phyloP scores from a whole-genome alignment of 768 basidiomycete species.

The Tylopilus rubrobrunneus region DNA sequence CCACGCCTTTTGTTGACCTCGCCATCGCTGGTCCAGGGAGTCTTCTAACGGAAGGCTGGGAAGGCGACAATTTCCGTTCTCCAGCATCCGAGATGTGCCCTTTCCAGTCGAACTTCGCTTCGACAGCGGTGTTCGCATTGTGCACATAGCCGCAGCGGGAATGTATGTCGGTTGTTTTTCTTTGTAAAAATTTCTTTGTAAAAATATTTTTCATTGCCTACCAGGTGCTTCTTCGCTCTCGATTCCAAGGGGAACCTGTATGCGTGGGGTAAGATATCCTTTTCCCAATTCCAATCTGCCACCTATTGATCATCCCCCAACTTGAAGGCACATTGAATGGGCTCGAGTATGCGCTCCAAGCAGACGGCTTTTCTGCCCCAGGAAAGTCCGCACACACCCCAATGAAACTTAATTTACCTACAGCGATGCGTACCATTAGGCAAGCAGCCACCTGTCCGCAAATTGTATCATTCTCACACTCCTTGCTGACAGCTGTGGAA shows the following conservation, averaged over 20 bases:
- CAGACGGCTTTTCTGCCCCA: conserved; percentile 55
- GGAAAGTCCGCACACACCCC: conserved; percentile 51
- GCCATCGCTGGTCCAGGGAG: conserved; percentile 41
- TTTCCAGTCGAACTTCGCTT: conserved; percentile 63
- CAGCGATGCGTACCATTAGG: conserved; percentile 63
- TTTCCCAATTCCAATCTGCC: not conserved
- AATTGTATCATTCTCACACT: conserved; percentile 11
- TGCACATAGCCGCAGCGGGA: conserved; percentile 75
- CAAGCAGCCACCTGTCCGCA: conserved; percentile 20
- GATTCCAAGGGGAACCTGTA: conserved; percentile 69
- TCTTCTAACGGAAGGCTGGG: conserved; percentile 64
- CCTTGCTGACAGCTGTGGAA: conserved; percentile 57
- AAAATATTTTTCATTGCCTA: not conserved
- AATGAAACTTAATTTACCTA: conserved; percentile 55
- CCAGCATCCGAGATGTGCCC: conserved; percentile 43
- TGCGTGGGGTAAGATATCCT: conserved; percentile 66
- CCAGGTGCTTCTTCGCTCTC: conserved; percentile 83
- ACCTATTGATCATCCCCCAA: conserved; percentile 22
- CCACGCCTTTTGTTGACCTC: conserved; percentile 1
- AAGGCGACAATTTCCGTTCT: conserved; percentile 34
- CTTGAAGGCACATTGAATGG: conserved; percentile 60
- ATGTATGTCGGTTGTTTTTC: conserved; percentile 48
- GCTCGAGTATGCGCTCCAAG: conserved; percentile 32
- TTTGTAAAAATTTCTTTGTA: not conserved
- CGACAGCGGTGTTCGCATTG: conserved; percentile 53